Percentiles rank a stretch among this genome's conserved stretches.
These are phyloP conservation scores for Xylaria curta DNA, from an alignment of 495 filamentous ascomycete genomes.

Conservation along the genomic window DNA sequence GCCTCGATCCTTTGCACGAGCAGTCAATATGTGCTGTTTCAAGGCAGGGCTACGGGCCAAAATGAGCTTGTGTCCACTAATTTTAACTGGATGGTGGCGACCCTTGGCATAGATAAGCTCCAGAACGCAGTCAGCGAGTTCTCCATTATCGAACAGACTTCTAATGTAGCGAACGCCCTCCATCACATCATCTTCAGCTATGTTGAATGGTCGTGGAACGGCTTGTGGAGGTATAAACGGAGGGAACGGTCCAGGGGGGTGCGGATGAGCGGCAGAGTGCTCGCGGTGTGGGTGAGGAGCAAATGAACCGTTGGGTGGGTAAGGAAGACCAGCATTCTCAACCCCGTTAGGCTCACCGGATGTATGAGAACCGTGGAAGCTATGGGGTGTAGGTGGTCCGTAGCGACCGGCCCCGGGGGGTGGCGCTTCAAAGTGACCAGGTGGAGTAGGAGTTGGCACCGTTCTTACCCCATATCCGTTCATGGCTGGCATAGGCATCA, in stretches of 20 bases:
- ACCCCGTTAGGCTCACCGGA: constrained; percentile 48
- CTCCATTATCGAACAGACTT: constrained; percentile 46
- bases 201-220: constrained; percentile 24
- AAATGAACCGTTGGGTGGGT: constrained; percentile 42
- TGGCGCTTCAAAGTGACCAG: constrained; percentile 47
- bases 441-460: constrained; percentile 42
- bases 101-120: constrained; percentile 51
- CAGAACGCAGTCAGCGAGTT: constrained; percentile 57
- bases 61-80: constrained; percentile 59
- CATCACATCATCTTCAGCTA: constrained; percentile 42
- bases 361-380: constrained; percentile 60
- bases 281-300: constrained; percentile 37
- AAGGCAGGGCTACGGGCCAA: constrained; percentile 58
- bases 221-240: constrained; percentile 33
- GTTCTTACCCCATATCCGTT: constrained; percentile 38
- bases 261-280: constrained; percentile 31
- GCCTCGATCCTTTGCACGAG: constrained; percentile 35
- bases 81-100: constrained; percentile 44
- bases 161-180: constrained; percentile 47
- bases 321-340: constrained; percentile 40
- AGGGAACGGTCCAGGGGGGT: constrained; percentile 28
- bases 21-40: constrained; percentile 40
- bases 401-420: constrained; percentile 45
- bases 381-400: constrained; percentile 58
- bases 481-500: constrained; percentile 30